A percentile compares a stretch with the other conserved stretches of the same genome.
These are phyloP conservation scores for Massarina eburnea DNA, from an alignment of 2,329 filamentous ascomycete species.

Conservation along the genomic window DNA sequence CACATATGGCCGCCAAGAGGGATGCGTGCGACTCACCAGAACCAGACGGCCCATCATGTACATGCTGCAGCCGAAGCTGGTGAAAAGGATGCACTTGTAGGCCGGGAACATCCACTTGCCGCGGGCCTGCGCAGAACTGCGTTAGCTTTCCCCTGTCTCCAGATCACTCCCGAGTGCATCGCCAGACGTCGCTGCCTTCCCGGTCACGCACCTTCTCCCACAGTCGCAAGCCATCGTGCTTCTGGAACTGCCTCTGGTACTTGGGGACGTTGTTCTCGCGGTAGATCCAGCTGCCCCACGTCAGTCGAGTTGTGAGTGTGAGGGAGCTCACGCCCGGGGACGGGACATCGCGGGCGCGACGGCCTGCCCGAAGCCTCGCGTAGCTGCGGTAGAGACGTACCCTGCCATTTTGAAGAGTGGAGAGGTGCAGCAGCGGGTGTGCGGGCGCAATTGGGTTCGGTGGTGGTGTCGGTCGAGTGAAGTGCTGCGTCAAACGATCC, in stretches of 20 bases:
- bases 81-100: slow-evolving; percentile 68
- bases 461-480: slow-evolving; percentile 27
- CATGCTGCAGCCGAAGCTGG: slow-evolving; percentile 64
- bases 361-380: neutral
- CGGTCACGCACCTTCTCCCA: slow-evolving; percentile 70
- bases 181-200: neutral
- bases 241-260: slow-evolving; percentile 75
- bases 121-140: slow-evolving; percentile 58
- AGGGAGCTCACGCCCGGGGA: slow-evolving; percentile 10
- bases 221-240: slow-evolving; percentile 69
- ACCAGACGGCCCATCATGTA: slow-evolving; percentile 76
- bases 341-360: slow-evolving; percentile 13
- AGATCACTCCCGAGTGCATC: neutral
- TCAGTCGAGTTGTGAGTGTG: slow-evolving; percentile 28
- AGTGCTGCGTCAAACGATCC: slow-evolving; percentile 33
- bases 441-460: slow-evolving; percentile 38
- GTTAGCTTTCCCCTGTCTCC: slow-evolving; percentile 15
- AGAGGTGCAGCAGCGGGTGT: slow-evolving; percentile 27
- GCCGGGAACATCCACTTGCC: slow-evolving; percentile 67
- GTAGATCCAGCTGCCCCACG: slow-evolving; percentile 54
- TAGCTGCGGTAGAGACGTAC: slow-evolving; percentile 37
- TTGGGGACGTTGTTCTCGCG: slow-evolving; percentile 75
- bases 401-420: slow-evolving; percentile 47
- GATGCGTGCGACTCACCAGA: slow-evolving; percentile 45
- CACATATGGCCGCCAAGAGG: neutral